phyloP scores from a whole-genome alignment of 2,329 filamentous ascomycete genomes.

The Atkinsonella texensis region DNA sequence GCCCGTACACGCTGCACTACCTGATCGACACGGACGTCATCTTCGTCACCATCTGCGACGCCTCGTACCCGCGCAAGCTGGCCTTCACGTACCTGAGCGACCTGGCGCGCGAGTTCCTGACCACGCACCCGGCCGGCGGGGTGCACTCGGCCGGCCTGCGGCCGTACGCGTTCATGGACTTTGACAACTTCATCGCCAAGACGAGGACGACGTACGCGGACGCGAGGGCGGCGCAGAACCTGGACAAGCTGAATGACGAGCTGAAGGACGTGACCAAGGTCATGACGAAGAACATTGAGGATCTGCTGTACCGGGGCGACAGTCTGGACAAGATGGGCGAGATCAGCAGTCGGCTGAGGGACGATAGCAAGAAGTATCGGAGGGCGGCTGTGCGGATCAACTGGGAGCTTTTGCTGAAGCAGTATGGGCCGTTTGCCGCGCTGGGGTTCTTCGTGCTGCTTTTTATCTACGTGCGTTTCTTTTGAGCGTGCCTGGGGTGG shows the following conservation, averaged over 20 bases:
- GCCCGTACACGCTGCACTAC: slow-evolving; percentile 78
- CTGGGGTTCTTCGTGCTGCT: slow-evolving; percentile 72
- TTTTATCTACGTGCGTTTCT: slow-evolving; percentile 89
- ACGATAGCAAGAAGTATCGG: slow-evolving; percentile 91
- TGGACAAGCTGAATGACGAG: slow-evolving; percentile 94
- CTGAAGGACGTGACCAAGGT: slow-evolving; percentile 95
- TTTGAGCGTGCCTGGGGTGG: slow-evolving; percentile 35
- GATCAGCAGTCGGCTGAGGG: slow-evolving; percentile 72
- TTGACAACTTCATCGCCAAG: slow-evolving; percentile 91
- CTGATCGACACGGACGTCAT: slow-evolving; percentile 71
- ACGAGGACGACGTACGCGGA: slow-evolving; percentile 93
- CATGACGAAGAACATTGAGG: slow-evolving; percentile 99
- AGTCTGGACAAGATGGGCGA: slow-evolving; percentile 95
- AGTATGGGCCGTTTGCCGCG: slow-evolving; percentile 85
- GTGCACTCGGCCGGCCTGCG: slow-evolving; percentile 65
- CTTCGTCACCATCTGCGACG: slow-evolving; percentile 89
- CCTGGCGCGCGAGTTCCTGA: slow-evolving; percentile 80
- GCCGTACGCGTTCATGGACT: slow-evolving; percentile 94
- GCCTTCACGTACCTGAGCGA: slow-evolving; percentile 97
- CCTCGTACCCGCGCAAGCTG: slow-evolving; percentile 91
- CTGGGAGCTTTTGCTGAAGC: slow-evolving; percentile 92
- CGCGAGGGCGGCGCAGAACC: slow-evolving; percentile 77
- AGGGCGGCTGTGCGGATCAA: slow-evolving; percentile 91
- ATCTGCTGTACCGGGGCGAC: slow-evolving; percentile 88
- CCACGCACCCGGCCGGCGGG: slow-evolving; percentile 63